Base-by-base conservation (phyloP, 805 yeast genomes). In the Millerago galiae region DNA sequence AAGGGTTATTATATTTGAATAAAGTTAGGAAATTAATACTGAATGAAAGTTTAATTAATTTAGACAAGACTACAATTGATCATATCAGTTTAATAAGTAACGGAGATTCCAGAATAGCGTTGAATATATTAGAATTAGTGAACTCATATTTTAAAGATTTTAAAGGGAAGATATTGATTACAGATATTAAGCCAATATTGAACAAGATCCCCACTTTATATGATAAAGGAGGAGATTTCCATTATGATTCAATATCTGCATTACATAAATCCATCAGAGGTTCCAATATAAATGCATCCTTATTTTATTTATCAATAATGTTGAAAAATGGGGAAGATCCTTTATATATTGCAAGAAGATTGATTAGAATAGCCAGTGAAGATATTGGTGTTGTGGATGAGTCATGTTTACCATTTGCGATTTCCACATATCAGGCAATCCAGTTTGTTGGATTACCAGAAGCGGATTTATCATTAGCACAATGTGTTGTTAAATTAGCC, bases 391-490 rank as follows among this genome's bases (percentile, higher is more conserved):
- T 86, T 2, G 68, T 84, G 4, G 98, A 93, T 60, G 87, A 88
- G 40, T 62, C 83, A 1, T 79, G 95, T 52, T 63, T 93, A 34
- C 95, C 96, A 2, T 82, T 93, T 65, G 93, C 95, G 1, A 72
- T 84, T 3, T 80, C 96, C 0, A 77, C 95, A 0, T 86, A 85
- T 59, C 86, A 87, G 34, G 88, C 97, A 0, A 81, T 86, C 3
- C 89, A 87, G 65, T 85, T 84, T 61, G 74, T 93, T 16, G 99
- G 99, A 0, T 69, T 93, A 74, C 99, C 99, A 0, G 99, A 93
- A 56, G 91, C 93, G 3, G 95, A 90, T 58, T 70, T 86, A 18
- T 79, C 88, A 7, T 63, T 93, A 34, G 98, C 89, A 0, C 98
- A 93, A 53, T 89, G 96, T 62, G 90, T 95, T 1, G 88, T 84